Conservation (phyloP, 441 rosid species). For the Flueggea neowawraea region DNA sequence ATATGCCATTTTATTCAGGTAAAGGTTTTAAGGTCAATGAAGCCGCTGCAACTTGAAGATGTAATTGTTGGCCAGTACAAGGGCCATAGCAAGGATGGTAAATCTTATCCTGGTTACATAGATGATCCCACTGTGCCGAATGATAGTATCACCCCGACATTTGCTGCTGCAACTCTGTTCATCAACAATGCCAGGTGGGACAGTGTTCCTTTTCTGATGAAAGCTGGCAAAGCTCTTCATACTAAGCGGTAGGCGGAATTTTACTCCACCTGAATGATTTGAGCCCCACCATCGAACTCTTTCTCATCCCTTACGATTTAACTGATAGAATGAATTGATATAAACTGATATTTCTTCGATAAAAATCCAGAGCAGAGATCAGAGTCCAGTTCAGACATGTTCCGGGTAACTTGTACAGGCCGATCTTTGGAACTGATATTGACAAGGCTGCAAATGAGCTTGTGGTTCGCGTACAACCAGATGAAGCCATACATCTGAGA, state of each 20-base stretch:
- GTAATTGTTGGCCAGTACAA: slow-evolving; percentile 67
- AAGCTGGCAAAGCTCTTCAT: slow-evolving; percentile 91
- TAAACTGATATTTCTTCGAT: not conserved
- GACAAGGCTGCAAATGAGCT: slow-evolving; percentile 89
- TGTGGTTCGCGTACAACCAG: slow-evolving; percentile 92
- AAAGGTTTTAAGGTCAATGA: slow-evolving; percentile 75
- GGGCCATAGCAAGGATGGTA: slow-evolving; percentile 58
- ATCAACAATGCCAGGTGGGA: slow-evolving; percentile 93
- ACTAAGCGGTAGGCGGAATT: slow-evolving; percentile 42
- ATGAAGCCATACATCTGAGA: slow-evolving; percentile 91
- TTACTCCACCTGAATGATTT: not conserved
- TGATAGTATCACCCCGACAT: slow-evolving; percentile 77
- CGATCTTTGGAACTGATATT: slow-evolving; percentile 58
- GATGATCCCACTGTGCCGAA: slow-evolving; percentile 78
- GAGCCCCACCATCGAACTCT: no score
- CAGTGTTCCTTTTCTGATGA: slow-evolving; percentile 93
- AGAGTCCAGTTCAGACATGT: slow-evolving; percentile 96
- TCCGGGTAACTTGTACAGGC: slow-evolving; percentile 82
- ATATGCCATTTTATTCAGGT: slow-evolving; percentile 27
- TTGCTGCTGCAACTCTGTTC: slow-evolving; percentile 88
- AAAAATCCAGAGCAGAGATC: slow-evolving; percentile 71
- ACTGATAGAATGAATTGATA: no score
- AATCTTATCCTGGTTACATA: slow-evolving; percentile 54
- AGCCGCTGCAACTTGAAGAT: slow-evolving; percentile 54
- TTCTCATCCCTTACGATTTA: no score